Conservation (phyloP, 2,329 filamentous ascomycete genomes). For the Diaporthe citriasiana region DNA sequence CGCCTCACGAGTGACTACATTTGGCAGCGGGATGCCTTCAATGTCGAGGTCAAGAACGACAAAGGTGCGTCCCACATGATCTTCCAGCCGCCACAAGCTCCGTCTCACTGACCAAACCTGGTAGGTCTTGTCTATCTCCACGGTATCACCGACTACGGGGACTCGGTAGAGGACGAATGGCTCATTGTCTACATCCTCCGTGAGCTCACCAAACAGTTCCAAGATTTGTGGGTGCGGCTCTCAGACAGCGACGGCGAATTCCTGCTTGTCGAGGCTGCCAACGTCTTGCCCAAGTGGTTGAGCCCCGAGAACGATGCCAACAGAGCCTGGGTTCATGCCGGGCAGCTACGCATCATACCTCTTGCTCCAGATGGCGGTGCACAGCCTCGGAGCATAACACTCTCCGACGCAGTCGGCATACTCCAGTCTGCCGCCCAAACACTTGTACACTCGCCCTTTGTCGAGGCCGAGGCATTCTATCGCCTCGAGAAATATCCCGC, state of each 20-base stretch:
- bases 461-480: constrained; percentile 93
- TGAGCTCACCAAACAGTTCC: constrained; percentile 81
- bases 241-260: constrained; percentile 96
- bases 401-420: constrained; percentile 74
- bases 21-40: constrained; percentile 91
- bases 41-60: constrained; percentile 73
- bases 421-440: constrained; percentile 69
- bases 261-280: constrained; percentile 92
- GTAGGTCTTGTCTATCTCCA: constrained; percentile 73
- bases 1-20: constrained; percentile 86
- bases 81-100: background rate
- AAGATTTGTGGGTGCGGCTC: constrained; percentile 84
- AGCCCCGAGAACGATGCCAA: constrained; percentile 91
- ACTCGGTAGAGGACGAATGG: constrained; percentile 98
- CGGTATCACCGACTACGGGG: constrained; percentile 88
- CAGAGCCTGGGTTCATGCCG: constrained; percentile 89
- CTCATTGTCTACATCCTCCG: constrained; percentile 90
- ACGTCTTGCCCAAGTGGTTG: constrained; percentile 88
- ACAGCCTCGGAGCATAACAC: constrained; percentile 64
- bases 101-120: constrained; percentile 2
- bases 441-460: constrained; percentile 78
- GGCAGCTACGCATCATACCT: constrained; percentile 81
- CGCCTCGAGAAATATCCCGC: constrained; percentile 86
- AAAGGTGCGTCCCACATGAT: constrained; percentile 61
- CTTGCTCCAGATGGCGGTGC: constrained; percentile 55